These are phyloP conservation scores for Xylaria multiplex DNA, from an alignment of 2,329 filamentous ascomycete genomes.

Conservation along the genomic window DNA sequence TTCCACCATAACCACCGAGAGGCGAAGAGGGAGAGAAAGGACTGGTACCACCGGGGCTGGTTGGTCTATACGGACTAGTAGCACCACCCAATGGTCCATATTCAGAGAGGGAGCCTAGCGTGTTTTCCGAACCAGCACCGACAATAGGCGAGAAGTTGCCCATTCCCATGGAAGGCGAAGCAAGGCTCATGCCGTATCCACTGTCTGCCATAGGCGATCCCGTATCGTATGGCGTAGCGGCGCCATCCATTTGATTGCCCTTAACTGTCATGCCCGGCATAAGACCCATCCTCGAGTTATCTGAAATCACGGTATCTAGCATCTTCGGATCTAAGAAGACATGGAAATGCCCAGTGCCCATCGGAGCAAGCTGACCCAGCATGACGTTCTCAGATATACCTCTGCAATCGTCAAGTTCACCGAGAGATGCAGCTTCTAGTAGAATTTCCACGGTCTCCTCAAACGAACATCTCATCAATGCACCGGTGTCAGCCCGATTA, in stretches of 20 bases:
- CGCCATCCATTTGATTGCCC: slow-evolving; percentile 79
- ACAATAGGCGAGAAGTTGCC: slow-evolving; percentile 82
- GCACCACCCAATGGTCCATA: slow-evolving; percentile 63
- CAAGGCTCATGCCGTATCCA: slow-evolving; percentile 69
- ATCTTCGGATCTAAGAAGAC: slow-evolving; percentile 93
- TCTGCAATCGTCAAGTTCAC: slow-evolving; percentile 96
- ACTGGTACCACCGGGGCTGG: slow-evolving; percentile 77
- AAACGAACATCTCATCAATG: slow-evolving; percentile 98
- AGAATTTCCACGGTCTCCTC: slow-evolving; percentile 99
- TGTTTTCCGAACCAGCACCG: slow-evolving; percentile 75
- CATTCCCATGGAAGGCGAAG: slow-evolving; percentile 64
- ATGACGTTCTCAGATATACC: slow-evolving; percentile 99
- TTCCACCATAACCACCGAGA: slow-evolving; percentile 63
- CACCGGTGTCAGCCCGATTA: slow-evolving; percentile 96
- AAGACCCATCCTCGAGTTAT: slow-evolving; percentile 86
- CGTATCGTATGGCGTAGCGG: slow-evolving; percentile 93
- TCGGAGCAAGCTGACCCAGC: slow-evolving; percentile 94
- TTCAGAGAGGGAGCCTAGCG: slow-evolving; percentile 71
- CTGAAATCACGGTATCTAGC: slow-evolving; percentile 92
- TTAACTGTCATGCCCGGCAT: slow-evolving; percentile 83
- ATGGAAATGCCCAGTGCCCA: slow-evolving; percentile 96
- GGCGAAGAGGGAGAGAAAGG: slow-evolving; percentile 78
- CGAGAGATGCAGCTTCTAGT: slow-evolving; percentile 91
- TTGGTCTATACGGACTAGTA: slow-evolving; percentile 73
- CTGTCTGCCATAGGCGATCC: slow-evolving; percentile 81